Evolutionary conservation across 441 rosid genomes (phyloP).

Genomic region (Cnidoscolus chayamansa): DNA sequence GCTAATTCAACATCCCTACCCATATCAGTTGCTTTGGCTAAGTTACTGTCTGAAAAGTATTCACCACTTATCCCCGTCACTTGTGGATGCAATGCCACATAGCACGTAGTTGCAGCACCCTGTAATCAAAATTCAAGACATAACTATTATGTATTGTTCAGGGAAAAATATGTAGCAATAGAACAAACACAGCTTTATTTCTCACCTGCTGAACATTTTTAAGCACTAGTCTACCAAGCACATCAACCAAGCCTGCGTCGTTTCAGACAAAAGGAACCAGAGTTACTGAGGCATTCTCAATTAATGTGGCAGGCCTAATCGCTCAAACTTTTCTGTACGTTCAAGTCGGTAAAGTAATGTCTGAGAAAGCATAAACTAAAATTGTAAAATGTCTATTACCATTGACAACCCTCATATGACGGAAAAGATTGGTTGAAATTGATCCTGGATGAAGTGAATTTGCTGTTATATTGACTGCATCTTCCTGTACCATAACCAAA

Average conservation of each 20-base stretch:
- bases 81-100: slow-evolving; percentile 73
- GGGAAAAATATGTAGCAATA: neutral
- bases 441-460: slow-evolving; percentile 63
- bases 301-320: neutral
- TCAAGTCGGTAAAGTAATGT: neutral
- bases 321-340: neutral
- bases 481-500: slow-evolving; percentile 41
- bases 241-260: slow-evolving; percentile 40
- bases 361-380: neutral
- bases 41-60: slow-evolving; percentile 51
- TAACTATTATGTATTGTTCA: neutral
- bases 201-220: slow-evolving; percentile 67
- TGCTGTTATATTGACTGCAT: slow-evolving; percentile 54
- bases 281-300: too few relatives aligned
- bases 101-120: slow-evolving; percentile 88
- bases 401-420: slow-evolving; percentile 29
- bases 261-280: slow-evolving; percentile 13
- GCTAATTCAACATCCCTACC: slow-evolving; percentile 49
- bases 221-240: slow-evolving; percentile 39
- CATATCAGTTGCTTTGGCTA: slow-evolving; percentile 33
- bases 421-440: slow-evolving; percentile 53
- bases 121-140: slow-evolving; percentile 18
- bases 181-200: neutral
- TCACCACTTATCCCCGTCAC: slow-evolving; percentile 56
- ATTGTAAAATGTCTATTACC: slow-evolving; percentile 30